phyloP scores from a whole-genome alignment of 176 grass and related monocot genomes.

The Zoysia pacifica region DNA sequence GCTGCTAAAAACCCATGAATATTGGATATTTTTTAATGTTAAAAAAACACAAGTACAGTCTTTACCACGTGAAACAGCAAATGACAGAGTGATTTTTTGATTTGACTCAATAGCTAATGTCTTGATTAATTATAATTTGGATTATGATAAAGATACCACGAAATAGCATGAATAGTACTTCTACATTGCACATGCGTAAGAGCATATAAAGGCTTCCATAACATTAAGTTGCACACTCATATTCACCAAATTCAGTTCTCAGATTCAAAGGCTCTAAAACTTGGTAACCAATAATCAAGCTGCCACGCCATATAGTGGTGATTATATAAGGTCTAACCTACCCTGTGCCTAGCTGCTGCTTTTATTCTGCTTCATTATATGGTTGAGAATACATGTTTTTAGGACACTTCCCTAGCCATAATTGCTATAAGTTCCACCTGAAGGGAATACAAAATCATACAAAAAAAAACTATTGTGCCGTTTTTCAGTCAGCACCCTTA shows the following conservation, averaged over 20 bases:
- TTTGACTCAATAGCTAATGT: background rate
- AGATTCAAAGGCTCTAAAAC: background rate
- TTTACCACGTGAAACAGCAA: constrained; percentile 1
- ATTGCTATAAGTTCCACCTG: no score
- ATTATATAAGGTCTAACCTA: background rate
- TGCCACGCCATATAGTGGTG: background rate
- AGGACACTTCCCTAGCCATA: no score
- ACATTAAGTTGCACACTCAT: constrained; percentile 14
- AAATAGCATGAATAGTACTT: background rate
- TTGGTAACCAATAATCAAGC: background rate
- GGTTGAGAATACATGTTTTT: no score
- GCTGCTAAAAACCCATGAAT: background rate
- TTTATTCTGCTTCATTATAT: background rate
- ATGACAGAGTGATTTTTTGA: background rate
- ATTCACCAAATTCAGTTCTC: background rate
- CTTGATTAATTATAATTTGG: constrained; percentile 17
- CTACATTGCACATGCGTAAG: background rate
- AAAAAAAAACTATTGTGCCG: no score
- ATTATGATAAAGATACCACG: background rate
- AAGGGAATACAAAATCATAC: no score
- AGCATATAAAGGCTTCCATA: constrained; percentile 1
- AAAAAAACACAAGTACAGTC: background rate
- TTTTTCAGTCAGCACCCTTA: no score
- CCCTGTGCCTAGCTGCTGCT: background rate
- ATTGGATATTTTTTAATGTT: background rate